A percentile compares a stretch with the other conserved stretches of the same genome.
Conservation (phyloP, 805 yeast species). For the Wickerhamiella australiensis region DNA sequence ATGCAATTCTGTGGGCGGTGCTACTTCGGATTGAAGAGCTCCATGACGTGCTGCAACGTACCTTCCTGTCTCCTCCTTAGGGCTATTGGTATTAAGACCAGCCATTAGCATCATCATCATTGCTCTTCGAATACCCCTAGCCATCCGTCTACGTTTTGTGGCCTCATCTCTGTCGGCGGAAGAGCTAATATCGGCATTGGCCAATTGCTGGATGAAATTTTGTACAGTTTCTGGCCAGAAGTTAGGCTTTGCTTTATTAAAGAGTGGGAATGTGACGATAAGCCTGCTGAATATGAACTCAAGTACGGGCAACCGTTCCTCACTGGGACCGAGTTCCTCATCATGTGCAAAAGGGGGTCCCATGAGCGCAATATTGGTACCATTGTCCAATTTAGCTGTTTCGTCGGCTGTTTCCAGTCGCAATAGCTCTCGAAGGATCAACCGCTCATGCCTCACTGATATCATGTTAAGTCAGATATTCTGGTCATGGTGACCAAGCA, state of each 20-base stretch:
- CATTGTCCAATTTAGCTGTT: constrained; percentile 44
- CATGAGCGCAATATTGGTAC: constrained; percentile 50
- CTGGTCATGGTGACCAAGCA: not conserved
- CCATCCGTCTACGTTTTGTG: constrained; percentile 56
- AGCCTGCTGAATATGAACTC: constrained; percentile 53
- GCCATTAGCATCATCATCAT: constrained; percentile 62
- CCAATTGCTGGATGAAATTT: constrained; percentile 68
- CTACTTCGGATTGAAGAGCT: not conserved
- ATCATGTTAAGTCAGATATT: not conserved
- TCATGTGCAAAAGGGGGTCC: constrained; percentile 60
- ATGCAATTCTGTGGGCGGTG: not conserved
- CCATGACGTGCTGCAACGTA: not conserved
- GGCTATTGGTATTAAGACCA: constrained; percentile 42
- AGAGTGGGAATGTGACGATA: constrained; percentile 60
- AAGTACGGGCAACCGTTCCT: constrained; percentile 48
- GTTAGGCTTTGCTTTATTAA: constrained; percentile 37
- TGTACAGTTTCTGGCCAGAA: constrained; percentile 78
- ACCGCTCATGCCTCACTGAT: constrained; percentile 52
- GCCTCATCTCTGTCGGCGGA: constrained; percentile 64
- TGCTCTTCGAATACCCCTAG: constrained; percentile 48
- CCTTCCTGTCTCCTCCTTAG: constrained; percentile 1
- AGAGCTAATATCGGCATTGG: constrained; percentile 55
- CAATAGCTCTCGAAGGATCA: constrained; percentile 70
- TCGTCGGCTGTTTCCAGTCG: constrained; percentile 52
- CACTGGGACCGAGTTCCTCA: not conserved